These are phyloP conservation scores for Casuarina glauca DNA, from an alignment of 306 rosid genomes.

Conservation along the genomic window DNA sequence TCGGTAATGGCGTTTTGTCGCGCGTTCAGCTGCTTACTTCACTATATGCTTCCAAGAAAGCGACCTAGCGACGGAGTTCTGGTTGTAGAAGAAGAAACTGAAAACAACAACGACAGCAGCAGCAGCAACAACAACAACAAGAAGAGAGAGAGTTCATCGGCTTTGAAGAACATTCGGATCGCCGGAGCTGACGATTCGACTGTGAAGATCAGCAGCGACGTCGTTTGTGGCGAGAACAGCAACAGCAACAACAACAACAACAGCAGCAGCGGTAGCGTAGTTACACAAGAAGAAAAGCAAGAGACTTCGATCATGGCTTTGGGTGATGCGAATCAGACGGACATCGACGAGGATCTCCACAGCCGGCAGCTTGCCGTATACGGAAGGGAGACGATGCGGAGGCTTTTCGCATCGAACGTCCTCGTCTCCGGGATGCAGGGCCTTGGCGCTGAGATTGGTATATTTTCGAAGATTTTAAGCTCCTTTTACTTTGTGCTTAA, in stretches of 20 bases:
- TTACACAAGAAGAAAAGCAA: conserved; percentile 26
- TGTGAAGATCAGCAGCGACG: conserved; percentile 39
- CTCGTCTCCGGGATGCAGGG: conserved; percentile 93
- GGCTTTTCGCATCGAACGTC: conserved; percentile 74
- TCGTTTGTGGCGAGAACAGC: conserved; percentile 7
- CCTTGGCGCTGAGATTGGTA: conserved; percentile 95
- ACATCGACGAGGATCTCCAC: conserved; percentile 94
- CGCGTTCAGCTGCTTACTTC: conserved; percentile 61
- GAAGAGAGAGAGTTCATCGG: conserved; percentile 35
- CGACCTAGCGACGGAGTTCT: conserved; percentile 68
- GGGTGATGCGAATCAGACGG: conserved; percentile 51
- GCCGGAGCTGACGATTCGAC: conserved; percentile 50
- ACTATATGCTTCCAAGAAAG: conserved; percentile 97
- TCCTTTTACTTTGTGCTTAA: conserved; percentile 1
- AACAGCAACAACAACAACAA: conserved; percentile 23
- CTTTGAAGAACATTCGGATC: conserved; percentile 63
- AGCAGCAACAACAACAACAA: not conserved
- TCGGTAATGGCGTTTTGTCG: conserved; percentile 41
- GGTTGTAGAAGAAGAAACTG: conserved; percentile 56
- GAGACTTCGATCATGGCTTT: conserved; percentile 51
- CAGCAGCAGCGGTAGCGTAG: conserved; percentile 32
- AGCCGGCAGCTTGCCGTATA: conserved; percentile 97
- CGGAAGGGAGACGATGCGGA: conserved; percentile 94
- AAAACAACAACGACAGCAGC: conserved; percentile 16
- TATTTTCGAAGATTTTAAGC: not conserved